These are phyloP conservation scores for Rhododendron williamsianum DNA, from an alignment of 148 eudicot genomes.

Conservation along the genomic window DNA sequence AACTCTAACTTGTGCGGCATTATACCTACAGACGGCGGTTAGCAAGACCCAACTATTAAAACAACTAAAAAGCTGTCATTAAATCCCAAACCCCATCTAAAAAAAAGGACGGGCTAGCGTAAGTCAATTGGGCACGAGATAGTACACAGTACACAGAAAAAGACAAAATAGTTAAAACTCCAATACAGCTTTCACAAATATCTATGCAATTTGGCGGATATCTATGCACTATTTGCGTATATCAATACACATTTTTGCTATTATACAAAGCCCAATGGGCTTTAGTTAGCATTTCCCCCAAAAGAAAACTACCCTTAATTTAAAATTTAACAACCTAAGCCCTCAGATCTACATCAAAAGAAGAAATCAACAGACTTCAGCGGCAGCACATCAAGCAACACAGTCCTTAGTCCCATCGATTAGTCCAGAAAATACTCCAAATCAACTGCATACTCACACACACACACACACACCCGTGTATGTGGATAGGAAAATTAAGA, in stretches of 20 bases:
- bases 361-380: not conserved
- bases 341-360: not conserved
- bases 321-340: not conserved
- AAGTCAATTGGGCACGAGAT: not conserved
- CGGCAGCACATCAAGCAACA: constrained; percentile 2
- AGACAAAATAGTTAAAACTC: not conserved
- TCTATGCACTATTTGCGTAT: not conserved
- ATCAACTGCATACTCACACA: not conserved
- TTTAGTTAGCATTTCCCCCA: not conserved
- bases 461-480: no score
- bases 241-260: no score
- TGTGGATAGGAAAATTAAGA: not conserved
- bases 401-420: not conserved
- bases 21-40: not conserved
- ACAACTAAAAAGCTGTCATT: not conserved
- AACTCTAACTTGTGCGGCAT: not conserved
- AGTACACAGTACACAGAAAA: not conserved
- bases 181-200: not conserved
- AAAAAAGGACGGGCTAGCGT: not conserved
- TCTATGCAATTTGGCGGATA: no score
- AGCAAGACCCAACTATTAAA: not conserved
- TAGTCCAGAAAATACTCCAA: not conserved
- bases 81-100: not conserved
- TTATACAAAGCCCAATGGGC: not conserved
- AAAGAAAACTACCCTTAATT: not conserved